phyloP scores from a whole-genome alignment of 2,329 filamentous ascomycete species.

The Cladosporium phlei region DNA sequence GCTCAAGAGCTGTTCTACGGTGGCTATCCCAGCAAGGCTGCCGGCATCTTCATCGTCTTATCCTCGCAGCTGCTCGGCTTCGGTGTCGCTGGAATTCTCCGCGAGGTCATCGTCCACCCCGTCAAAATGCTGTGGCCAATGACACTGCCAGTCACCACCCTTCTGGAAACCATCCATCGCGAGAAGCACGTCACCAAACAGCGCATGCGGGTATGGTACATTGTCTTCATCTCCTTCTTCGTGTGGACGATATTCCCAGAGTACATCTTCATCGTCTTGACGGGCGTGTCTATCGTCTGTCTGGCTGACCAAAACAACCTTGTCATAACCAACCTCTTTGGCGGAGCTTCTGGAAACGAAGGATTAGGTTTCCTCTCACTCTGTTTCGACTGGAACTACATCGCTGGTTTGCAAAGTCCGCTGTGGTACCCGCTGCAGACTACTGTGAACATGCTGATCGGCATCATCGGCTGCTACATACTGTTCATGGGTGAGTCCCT shows the following conservation, averaged over 20 bases:
- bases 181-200: slow-evolving; percentile 36
- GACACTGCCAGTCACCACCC: slow-evolving; percentile 33
- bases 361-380: slow-evolving; percentile 41
- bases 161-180: slow-evolving; percentile 39
- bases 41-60: slow-evolving; percentile 43
- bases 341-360: slow-evolving; percentile 45
- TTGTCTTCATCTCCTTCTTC: slow-evolving; percentile 38
- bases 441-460: slow-evolving; percentile 30
- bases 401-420: slow-evolving; percentile 32
- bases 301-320: slow-evolving; percentile 41
- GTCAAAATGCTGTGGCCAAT: slow-evolving; percentile 47
- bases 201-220: slow-evolving; percentile 40
- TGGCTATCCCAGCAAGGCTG: slow-evolving; percentile 35
- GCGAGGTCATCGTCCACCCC: slow-evolving; percentile 44
- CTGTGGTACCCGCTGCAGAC: slow-evolving; percentile 39
- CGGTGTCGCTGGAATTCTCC: slow-evolving; percentile 46
- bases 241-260: slow-evolving; percentile 48
- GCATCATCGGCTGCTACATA: slow-evolving; percentile 19
- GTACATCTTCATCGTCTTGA: slow-evolving; percentile 43
- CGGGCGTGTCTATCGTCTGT: slow-evolving; percentile 43
- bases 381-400: slow-evolving; percentile 45
- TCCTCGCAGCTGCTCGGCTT: slow-evolving; percentile 49
- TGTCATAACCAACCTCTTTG: slow-evolving; percentile 48
- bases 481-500: slow-evolving; percentile 17
- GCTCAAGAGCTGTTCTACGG: slow-evolving; percentile 47